phyloP scores from a whole-genome alignment of 768 basidiomycete genomes.

The Tricholoma matsutake region DNA sequence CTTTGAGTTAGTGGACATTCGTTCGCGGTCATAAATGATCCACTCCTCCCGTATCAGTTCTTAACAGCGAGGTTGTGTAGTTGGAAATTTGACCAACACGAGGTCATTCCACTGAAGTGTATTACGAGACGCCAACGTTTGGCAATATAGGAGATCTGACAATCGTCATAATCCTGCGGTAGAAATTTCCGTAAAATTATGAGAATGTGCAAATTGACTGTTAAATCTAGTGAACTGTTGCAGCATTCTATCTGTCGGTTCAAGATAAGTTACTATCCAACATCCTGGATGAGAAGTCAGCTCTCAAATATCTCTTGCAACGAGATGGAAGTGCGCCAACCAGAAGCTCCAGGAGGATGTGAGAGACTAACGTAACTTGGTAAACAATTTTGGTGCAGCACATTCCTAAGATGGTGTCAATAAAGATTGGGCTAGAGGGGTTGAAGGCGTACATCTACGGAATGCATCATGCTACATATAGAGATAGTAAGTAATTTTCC shows the following conservation, averaged over 20 bases:
- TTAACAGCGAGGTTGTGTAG: too few species aligned
- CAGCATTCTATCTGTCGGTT: neutral
- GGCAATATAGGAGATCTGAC: neutral
- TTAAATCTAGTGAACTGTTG: neutral
- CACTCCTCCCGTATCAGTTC: too few species aligned
- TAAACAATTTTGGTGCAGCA: constrained; percentile 79
- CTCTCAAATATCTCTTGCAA: neutral
- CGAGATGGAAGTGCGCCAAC: neutral
- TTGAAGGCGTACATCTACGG: constrained; percentile 66
- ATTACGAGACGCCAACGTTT: too few species aligned
- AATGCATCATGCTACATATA: constrained; percentile 79
- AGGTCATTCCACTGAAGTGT: too few species aligned
- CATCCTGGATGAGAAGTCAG: neutral
- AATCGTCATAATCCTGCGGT: neutral
- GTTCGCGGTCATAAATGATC: too few species aligned
- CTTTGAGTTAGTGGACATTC: too few species aligned
- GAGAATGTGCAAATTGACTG: neutral
- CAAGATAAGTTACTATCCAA: neutral
- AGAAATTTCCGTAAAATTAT: too few species aligned
- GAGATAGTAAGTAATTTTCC: constrained; percentile 5
- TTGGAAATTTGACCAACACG: too few species aligned
- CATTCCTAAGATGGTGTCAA: constrained; percentile 31
- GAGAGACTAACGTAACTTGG: constrained; percentile 56
- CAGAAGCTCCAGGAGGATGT: neutral
- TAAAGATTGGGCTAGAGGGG: constrained; percentile 29